Base-by-base conservation (phyloP, 1,284 basidiomycete genomes). In the Bondarzewia mesenterica region DNA sequence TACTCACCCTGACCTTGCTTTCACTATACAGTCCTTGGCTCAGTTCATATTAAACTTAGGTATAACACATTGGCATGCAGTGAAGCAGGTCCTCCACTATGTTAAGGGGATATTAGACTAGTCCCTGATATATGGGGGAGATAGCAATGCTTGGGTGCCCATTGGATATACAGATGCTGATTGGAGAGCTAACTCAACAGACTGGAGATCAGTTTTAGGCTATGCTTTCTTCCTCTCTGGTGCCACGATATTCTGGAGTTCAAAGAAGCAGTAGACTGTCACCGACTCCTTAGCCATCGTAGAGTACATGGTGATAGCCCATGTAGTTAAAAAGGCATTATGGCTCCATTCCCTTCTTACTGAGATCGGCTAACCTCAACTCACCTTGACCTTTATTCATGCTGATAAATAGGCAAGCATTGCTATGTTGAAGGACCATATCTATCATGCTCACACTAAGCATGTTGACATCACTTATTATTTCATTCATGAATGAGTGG, bases 51-150 rank as follows among this genome's bases (percentile, higher is more conserved):
- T 44, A 26, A 50, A 51, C 46, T 59, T 58, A 6, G 56, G 54
- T 0, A 21, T 18, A 0, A 49, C 45, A 0, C 73, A 76, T 52
- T 73, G 66, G 65, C 58, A 60, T 2, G 66, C 67, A 0, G 65
- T 65, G 0, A 65, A 69, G 10, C 60, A 61, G 4, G 60, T 74
- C 4, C 56, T 75, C 0, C 60, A 60, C 0, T 77, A 77, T 52
- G 61, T 77, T 1, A 63, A 65, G 15, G 66, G 67, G 2, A 72
- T 73, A 0, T 38, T 53, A 6, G 39, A 60, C 14, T 43, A 63
- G 4, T 7, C 5, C 3, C 41, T 26, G 14, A n/a, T 4, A 10
- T 42, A 42, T 7, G 41, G 23, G 20, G 41, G 41, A 12, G 41
- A 26, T 12, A 7, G 8, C 14, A 14, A 15, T 2, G 4, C 2